Evolutionary conservation across 495 filamentous ascomycete genomes (phyloP), one percentile per base, ranked within the genome.

Genomic region (Xylaria scruposa): DNA sequence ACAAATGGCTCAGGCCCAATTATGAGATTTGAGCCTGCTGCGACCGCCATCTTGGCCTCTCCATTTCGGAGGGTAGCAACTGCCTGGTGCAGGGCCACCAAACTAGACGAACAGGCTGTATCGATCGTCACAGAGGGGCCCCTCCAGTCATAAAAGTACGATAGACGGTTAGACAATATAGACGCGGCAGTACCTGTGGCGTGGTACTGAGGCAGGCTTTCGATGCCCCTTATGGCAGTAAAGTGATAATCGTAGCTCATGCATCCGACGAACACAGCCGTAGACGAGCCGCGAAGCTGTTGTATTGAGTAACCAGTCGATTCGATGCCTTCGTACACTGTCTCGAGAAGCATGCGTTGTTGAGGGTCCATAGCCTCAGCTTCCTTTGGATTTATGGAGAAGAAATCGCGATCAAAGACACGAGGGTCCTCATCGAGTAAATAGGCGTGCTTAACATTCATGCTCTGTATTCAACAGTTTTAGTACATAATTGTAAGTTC

Each of bases 341-440:
- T 81, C 72, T 89, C 87, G n/a, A 90, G 78, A 3, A 83, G 69
- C 59, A 86, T 67, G 31, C 87, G 77, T 62, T 87, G 85, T 75
- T 85, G 83, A 0, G 88, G 88, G 74, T 90, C 87, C 68, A 88
- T 89, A 21, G 84, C 79, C 19, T 77, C 80, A 29, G 88, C 88
- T 65, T 91, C 89, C 33, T 78, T 80, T 2, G 81, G 77, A 0
- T 81, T 76, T 72, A 90, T 81, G 73, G 81, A 83, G 80, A 90
- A 90, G 73, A 91, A 90, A 9, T 78, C 71, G 1, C 86, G 82
- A 71, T 91, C 89, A 72, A 91, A 91, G 1, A 76, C 73, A 12
- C 79, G 79, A 9, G 85, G 72, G 72, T 89, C 84, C 47, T 88
- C 82, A 12, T 85, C 76, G 7, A 91, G 72, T 65, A 80, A 80